Conservation (phyloP, 1,284 basidiomycete species). For the Inonotus hispidus region DNA sequence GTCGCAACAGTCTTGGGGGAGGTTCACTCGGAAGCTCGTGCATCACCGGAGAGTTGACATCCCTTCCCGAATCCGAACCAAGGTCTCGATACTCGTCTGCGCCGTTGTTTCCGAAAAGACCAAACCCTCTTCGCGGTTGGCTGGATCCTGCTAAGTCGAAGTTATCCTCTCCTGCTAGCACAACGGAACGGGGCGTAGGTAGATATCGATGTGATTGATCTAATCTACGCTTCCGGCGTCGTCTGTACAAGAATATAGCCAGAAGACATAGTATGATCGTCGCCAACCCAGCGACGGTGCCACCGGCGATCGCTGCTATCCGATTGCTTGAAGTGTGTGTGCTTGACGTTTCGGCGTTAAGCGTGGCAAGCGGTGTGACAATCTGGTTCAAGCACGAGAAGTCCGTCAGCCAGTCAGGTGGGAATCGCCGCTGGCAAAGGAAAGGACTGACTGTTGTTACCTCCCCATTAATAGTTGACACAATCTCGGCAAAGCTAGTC, state of each 20-base stretch:
- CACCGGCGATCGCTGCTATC: slow-evolving; percentile 42
- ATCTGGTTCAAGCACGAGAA: slow-evolving; percentile 19
- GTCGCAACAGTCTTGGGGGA: slow-evolving; percentile 34
- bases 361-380: slow-evolving; percentile 26
- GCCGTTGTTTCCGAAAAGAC: slow-evolving; percentile 25
- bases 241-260: slow-evolving; percentile 36
- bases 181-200: slow-evolving; percentile 33
- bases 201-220: slow-evolving; percentile 29
- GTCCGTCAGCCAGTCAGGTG: not conserved
- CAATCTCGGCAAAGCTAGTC: slow-evolving; percentile 12
- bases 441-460: slow-evolving; percentile 14
- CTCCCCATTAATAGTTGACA: slow-evolving; percentile 9
- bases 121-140: slow-evolving; percentile 27
- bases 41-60: slow-evolving; percentile 8
- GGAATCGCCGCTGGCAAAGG: not conserved
- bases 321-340: slow-evolving; percentile 22
- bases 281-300: slow-evolving; percentile 37
- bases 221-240: slow-evolving; percentile 36
- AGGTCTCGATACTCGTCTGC: slow-evolving; percentile 7
- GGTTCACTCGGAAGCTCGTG: slow-evolving; percentile 15
- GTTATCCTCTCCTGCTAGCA: slow-evolving; percentile 43
- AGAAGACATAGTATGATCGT: slow-evolving; percentile 33
- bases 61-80: slow-evolving; percentile 15
- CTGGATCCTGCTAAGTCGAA: slow-evolving; percentile 30
- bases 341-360: slow-evolving; percentile 10